These are phyloP conservation scores for Ostreobium quekettii DNA, from an alignment of 139 green algal species.

Conservation along the genomic window DNA sequence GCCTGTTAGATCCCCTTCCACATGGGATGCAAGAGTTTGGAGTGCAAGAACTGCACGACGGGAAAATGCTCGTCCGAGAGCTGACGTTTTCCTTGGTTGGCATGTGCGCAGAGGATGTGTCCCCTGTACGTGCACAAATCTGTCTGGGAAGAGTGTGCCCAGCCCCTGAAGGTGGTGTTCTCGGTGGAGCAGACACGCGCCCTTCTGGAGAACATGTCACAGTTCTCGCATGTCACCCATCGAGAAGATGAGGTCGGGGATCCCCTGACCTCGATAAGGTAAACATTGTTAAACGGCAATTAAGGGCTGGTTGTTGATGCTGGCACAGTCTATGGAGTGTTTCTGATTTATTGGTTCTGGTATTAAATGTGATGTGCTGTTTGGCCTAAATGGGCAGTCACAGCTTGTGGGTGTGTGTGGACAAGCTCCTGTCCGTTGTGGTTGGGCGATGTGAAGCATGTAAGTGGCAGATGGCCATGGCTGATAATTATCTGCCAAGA, in stretches of 20 bases:
- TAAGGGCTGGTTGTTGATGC: not conserved
- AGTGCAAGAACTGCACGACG: too few species aligned
- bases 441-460: too few species aligned
- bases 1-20: too few species aligned
- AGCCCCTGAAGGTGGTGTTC: not conserved
- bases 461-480: too few species aligned
- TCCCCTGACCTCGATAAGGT: not conserved
- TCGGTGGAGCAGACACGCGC: too few species aligned
- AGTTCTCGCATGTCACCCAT: not conserved
- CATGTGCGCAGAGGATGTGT: conserved; percentile 12
- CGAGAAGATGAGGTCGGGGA: not conserved
- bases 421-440: too few species aligned
- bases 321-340: not conserved
- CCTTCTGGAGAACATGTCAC: not conserved
- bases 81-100: not conserved
- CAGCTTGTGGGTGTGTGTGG: too few species aligned
- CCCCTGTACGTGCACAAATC: not conserved
- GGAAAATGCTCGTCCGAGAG: too few species aligned
- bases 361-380: too few species aligned
- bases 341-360: not conserved
- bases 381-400: too few species aligned
- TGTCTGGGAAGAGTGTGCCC: not conserved
- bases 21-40: too few species aligned
- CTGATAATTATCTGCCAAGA: too few species aligned
- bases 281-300: not conserved